Conservation (phyloP, 805 yeast species). For the Saturnispora silvae region DNA sequence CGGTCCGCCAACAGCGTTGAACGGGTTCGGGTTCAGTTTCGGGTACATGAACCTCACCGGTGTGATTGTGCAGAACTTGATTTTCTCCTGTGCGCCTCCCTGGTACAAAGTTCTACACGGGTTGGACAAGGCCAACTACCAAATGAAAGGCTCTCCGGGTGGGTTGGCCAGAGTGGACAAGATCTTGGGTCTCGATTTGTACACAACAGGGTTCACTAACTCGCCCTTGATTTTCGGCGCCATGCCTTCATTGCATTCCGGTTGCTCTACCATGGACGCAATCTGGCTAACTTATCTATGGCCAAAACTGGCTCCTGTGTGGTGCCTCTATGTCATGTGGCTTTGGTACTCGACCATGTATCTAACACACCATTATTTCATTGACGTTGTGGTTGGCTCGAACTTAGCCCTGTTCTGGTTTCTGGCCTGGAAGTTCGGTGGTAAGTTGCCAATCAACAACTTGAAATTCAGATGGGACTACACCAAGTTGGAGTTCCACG, state of each 20-base stretch:
- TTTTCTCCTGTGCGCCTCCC: constrained; percentile 94
- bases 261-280: constrained; percentile 90
- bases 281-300: constrained; percentile 75
- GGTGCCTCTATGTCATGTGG: constrained; percentile 77
- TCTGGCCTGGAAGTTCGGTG: constrained; percentile 51
- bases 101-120: constrained; percentile 89
- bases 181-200: constrained; percentile 69
- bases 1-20: constrained; percentile 82
- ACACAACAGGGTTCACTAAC: constrained; percentile 69
- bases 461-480: constrained; percentile 41
- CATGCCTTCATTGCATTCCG: constrained; percentile 76
- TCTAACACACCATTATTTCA: constrained; percentile 90
- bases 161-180: constrained; percentile 83
- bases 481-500: constrained; percentile 9
- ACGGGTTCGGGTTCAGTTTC: constrained; percentile 83
- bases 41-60: constrained; percentile 91
- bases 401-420: constrained; percentile 65
- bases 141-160: constrained; percentile 92
- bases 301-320: constrained; percentile 56
- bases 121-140: constrained; percentile 78
- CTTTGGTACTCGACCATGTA: constrained; percentile 99
- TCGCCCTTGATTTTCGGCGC: constrained; percentile 89
- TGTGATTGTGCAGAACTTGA: constrained; percentile 59
- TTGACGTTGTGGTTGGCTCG: constrained; percentile 91
- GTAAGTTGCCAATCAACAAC: constrained; percentile 42